Conservation (phyloP, 73 alveolate genomes). For the Paramecium sexaurelia region DNA sequence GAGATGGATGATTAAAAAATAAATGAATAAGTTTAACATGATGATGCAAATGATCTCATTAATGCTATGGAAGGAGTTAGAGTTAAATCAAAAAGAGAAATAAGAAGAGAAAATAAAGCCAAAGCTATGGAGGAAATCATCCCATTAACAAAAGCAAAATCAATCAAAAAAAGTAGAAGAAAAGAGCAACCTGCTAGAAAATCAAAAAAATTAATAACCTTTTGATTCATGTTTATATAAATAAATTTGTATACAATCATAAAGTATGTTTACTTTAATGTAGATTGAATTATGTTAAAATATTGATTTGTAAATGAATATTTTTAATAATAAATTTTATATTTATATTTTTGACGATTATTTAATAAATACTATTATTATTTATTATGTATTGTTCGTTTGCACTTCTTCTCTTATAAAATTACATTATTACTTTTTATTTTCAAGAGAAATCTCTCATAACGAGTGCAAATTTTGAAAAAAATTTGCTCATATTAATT, state of each 20-base stretch:
- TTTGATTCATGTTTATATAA: constrained; percentile 17
- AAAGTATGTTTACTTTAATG: too few species aligned
- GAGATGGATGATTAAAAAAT: background rate
- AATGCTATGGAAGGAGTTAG: constrained; percentile 41
- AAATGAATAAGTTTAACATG: background rate
- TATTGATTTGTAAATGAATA: too few species aligned
- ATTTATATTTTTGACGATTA: too few species aligned
- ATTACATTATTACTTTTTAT: too few species aligned
- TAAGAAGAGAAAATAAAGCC: background rate
- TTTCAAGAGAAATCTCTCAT: too few species aligned
- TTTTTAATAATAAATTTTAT: too few species aligned
- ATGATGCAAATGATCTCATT: constrained; percentile 45
- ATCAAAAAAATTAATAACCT: constrained; percentile 23
- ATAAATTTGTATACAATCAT: background rate
- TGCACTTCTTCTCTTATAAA: too few species aligned
- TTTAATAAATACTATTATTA: too few species aligned
- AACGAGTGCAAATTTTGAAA: too few species aligned
- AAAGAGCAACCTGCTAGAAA: constrained; percentile 30
- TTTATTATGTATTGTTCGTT: too few species aligned
- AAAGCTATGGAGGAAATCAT: constrained; percentile 45
- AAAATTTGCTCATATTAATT: too few species aligned
- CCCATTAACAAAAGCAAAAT: background rate
- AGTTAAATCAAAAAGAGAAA: constrained; percentile 5
- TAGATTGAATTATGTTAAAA: too few species aligned
- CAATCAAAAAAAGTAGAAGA: constrained; percentile 24